These are phyloP conservation scores for Ilex asprella DNA, from an alignment of 257 asterid species.

Conservation along the genomic window DNA sequence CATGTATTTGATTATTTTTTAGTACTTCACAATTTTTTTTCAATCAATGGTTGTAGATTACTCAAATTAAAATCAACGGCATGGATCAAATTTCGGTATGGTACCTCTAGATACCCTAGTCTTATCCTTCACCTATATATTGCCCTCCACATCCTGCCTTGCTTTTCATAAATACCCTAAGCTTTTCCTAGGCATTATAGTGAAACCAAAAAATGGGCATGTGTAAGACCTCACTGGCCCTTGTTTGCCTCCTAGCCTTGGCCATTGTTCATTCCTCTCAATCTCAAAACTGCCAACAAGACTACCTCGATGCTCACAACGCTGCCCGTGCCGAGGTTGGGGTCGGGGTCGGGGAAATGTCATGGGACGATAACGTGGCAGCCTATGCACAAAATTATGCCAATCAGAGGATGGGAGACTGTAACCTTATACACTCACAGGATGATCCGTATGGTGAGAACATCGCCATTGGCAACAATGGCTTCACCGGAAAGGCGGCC, in stretches of 20 bases:
- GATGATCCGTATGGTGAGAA: not conserved
- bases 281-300: not conserved
- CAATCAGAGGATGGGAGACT: not conserved
- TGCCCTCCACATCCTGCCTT: not conserved
- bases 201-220: not conserved
- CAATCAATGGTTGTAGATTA: too few species aligned
- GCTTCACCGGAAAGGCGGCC: not conserved
- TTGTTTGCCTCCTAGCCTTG: not conserved
- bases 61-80: too few species aligned
- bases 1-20: too few species aligned
- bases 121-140: too few species aligned
- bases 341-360: not conserved
- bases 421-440: not conserved
- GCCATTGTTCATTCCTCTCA: not conserved
- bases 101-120: too few species aligned
- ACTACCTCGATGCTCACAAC: not conserved
- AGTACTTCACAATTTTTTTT: too few species aligned
- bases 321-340: not conserved
- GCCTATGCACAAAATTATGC: not conserved
- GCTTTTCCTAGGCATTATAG: too few species aligned
- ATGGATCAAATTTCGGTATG: too few species aligned
- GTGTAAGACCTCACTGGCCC: not conserved
- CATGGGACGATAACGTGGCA: not conserved
- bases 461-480: not conserved
- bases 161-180: not conserved